Percentiles rank a stretch among this genome's conserved stretches.
Evolutionary conservation across 495 filamentous ascomycete species (phyloP).

Genomic region (Clohesyomyces aquaticus): DNA sequence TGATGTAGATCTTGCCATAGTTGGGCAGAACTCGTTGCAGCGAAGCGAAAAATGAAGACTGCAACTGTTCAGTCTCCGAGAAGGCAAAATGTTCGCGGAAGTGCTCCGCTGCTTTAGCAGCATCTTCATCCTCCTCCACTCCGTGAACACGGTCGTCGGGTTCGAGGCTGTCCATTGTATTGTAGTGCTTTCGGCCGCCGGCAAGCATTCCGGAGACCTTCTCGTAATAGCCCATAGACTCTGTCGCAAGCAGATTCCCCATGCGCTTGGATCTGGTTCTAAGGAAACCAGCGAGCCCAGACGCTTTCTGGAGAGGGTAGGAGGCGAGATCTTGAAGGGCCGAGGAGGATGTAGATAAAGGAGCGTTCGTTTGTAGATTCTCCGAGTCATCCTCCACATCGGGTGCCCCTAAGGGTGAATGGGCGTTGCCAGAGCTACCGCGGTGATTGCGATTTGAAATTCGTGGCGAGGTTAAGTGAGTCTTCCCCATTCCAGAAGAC

Average conservation of each 20-base stretch:
- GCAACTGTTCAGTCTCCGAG: conserved; percentile 79
- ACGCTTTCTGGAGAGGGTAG: conserved; percentile 84
- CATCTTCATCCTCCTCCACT: conserved; percentile 65
- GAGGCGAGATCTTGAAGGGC: conserved; percentile 72
- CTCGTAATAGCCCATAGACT: conserved; percentile 96
- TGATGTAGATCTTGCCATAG: conserved; percentile 96
- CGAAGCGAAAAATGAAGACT: conserved; percentile 87
- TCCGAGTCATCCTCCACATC: conserved; percentile 31
- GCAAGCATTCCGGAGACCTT: conserved; percentile 98
- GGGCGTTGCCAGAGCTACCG: conserved; percentile 12
- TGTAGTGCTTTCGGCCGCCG: conserved; percentile 86
- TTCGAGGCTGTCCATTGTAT: conserved; percentile 69
- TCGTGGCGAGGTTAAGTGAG: conserved; percentile 23
- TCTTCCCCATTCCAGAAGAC: conserved; percentile 31
- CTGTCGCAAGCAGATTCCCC: conserved; percentile 82
- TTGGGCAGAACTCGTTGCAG: conserved; percentile 86
- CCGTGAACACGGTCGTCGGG: conserved; percentile 66
- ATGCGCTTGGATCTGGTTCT: conserved; percentile 76
- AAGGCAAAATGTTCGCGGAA: conserved; percentile 91
- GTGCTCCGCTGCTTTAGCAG: conserved; percentile 60
- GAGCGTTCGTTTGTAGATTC: conserved; percentile 13
- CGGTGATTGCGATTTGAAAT: conserved; percentile 12
- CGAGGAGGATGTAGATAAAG: conserved; percentile 53
- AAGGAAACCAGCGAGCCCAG: conserved; percentile 81
- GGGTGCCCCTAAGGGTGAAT: conserved; percentile 23